phyloP scores from a whole-genome alignment of 2,329 filamentous ascomycete genomes.

The Aspergillus sp. region DNA sequence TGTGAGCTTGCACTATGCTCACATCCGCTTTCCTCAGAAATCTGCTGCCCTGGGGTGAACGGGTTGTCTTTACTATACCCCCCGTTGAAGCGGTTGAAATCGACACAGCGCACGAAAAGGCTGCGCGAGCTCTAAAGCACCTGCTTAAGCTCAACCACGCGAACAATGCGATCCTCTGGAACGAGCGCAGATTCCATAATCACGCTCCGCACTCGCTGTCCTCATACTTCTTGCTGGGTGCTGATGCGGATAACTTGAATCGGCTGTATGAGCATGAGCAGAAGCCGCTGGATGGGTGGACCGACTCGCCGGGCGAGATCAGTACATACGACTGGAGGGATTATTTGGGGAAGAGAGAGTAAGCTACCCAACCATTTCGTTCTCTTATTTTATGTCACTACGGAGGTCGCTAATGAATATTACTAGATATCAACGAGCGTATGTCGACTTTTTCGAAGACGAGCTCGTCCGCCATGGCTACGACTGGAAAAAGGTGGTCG shows the following conservation, averaged over 20 bases:
- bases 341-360: slow-evolving; percentile 72
- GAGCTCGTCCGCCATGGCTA: slow-evolving; percentile 75
- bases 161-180: slow-evolving; percentile 81
- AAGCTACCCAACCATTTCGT: neutral
- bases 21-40: slow-evolving; percentile 13
- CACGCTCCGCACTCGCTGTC: slow-evolving; percentile 78
- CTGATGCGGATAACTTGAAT: slow-evolving; percentile 69
- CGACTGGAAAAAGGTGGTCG: slow-evolving; percentile 76
- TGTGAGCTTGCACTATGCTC: slow-evolving; percentile 1
- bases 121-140: slow-evolving; percentile 82
- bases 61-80: slow-evolving; percentile 51
- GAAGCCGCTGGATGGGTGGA: slow-evolving; percentile 74
- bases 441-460: slow-evolving; percentile 94
- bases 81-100: slow-evolving; percentile 74
- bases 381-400: neutral
- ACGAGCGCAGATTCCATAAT: slow-evolving; percentile 74
- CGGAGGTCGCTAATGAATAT: neutral
- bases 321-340: slow-evolving; percentile 82
- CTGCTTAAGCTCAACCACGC: slow-evolving; percentile 88
- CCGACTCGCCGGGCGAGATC: slow-evolving; percentile 80
- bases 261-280: slow-evolving; percentile 77
- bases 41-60: slow-evolving; percentile 26
- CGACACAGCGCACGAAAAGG: slow-evolving; percentile 76
- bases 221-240: slow-evolving; percentile 84
- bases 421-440: slow-evolving; percentile 77